Evolutionary conservation across 2,329 filamentous ascomycete species (phyloP), one percentile per base, ranked within the genome.

Genomic region (Cercospora zeina): DNA sequence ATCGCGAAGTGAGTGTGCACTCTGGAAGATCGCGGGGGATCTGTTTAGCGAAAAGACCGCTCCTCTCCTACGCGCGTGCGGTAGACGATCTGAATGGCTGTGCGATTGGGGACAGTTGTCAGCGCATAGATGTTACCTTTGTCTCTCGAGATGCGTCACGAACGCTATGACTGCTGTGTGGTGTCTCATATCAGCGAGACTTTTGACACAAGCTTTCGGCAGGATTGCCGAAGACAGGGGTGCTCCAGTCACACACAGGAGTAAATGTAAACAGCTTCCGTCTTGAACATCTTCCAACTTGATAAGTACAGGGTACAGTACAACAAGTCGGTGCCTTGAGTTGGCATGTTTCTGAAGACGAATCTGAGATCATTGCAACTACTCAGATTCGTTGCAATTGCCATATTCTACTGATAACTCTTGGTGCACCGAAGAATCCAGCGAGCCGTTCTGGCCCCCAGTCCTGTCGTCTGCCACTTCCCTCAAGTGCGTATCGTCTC

Each of bases 11-110:
- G 30, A 16, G 13, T 51, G 47, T 31, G 27, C 47, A n/a, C 47
- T 30, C 10, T 24, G 24, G n/a, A 21, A 13, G 27, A 51, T 31
- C 16, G 24, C 11, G 47, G 16, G n/a, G 7, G 6, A 16, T 5
- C 30, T 11, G 47, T 13, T 30, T 33, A 51, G 30, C 19, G 47
- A 30, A 51, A 30, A 13, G 13, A 6, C 27, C 30, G 14, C 4
- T 19, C 47, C 24, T 14, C 14, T 33, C 21, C n/a, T 30, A 24
- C 27, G n/a, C 24, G 47, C 30, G 5, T n/a, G 7, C 14, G 30
- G 13, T 31, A 10, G 79, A 77, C 65, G 79, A 79, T 63, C 79
- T 76, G 65, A 56, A 54, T 50, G 62, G 67, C 66, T 34, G n/a
- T 54, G 45, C n/a, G 34, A 21, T 47, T 19, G n/a, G 54, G 16